Evolutionary conservation across 306 rosid species (phyloP), one percentile per base, ranked within the genome.

Genomic region (Medicago ruthenica): DNA sequence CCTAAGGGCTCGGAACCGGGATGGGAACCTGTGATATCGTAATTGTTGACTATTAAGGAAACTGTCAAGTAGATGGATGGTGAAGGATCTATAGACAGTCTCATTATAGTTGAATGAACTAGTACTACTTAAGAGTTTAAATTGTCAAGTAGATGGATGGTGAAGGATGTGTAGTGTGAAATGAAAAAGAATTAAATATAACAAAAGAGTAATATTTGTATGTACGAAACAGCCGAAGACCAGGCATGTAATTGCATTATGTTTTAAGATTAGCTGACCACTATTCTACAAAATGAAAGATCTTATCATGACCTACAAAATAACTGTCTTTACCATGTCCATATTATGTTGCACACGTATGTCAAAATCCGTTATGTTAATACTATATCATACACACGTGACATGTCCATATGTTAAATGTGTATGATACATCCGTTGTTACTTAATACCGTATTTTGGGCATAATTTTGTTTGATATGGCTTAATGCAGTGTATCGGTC

Each of bases 381-480:
- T 7, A 20, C 60, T 42, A 31, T n/a, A 42, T 11, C 48, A 74
- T 11, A 47, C 15, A 34, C 45, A 65, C 5, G n/a, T 1, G 70
- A 16, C 37, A 7, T 63, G 12, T 21, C 68, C 50, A 45, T 47
- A 20, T 62, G 50, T 16, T 37, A 62, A 31, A 36, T 17, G 50
- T 18, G 16, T 39, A 34, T 64, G 41, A 21, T 64, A 64, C 17
- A 22, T 45, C 31, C 7, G 27, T 40, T 66, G 41, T 41, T 6
- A 41, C 24, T 65, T 65, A 48, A 21, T 50, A 31, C 34, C 66
- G 2, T 42, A 31, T 47, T 62, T 62, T 74, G 14, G 48, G 31
- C 36, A 45, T 75, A 34, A 61, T 37, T 64, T 50, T 48, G 22
- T 47, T 34, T 1, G 78, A 61, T 45, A 74, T 4, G 61, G 70